These are phyloP conservation scores for Fraxinus quadrangulata DNA, from an alignment of 257 asterid species.

Conservation along the genomic window DNA sequence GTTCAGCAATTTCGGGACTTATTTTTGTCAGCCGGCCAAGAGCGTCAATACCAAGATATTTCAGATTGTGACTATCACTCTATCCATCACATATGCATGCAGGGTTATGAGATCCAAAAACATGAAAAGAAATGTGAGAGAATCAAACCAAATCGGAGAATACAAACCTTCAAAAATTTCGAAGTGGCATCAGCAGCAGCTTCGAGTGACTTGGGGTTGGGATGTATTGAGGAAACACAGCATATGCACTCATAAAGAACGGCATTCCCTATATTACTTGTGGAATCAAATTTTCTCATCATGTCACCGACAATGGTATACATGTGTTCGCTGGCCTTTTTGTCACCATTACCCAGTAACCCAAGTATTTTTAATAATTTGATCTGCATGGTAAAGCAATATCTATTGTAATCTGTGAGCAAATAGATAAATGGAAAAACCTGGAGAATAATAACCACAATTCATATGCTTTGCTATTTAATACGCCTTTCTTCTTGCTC, in stretches of 20 bases:
- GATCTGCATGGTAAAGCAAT: conserved; percentile 52
- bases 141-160: conserved; percentile 23
- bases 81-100: conserved; percentile 40
- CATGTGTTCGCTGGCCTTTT: conserved; percentile 92
- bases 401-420: background rate
- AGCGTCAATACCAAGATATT: conserved; percentile 95
- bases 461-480: conserved; percentile 14
- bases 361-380: conserved; percentile 84
- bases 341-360: conserved; percentile 81
- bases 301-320: conserved; percentile 86
- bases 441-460: conserved; percentile 7
- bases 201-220: conserved; percentile 82
- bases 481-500: conserved; percentile 10
- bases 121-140: conserved; percentile 4
- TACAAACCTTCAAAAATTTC: conserved; percentile 53
- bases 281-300: conserved; percentile 80
- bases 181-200: conserved; percentile 90
- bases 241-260: conserved; percentile 91
- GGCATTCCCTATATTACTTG: conserved; percentile 92
- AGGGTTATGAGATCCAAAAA: conserved; percentile 17
- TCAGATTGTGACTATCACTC: conserved; percentile 98
- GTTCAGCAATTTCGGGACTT: conserved; percentile 94
- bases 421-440: background rate
- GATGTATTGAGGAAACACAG: conserved; percentile 83
- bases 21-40: conserved; percentile 92